Percentiles rank a stretch among this genome's conserved stretches.
Conservation (phyloP, 2,329 filamentous ascomycete genomes). For the Colletotrichum tofieldiae region DNA sequence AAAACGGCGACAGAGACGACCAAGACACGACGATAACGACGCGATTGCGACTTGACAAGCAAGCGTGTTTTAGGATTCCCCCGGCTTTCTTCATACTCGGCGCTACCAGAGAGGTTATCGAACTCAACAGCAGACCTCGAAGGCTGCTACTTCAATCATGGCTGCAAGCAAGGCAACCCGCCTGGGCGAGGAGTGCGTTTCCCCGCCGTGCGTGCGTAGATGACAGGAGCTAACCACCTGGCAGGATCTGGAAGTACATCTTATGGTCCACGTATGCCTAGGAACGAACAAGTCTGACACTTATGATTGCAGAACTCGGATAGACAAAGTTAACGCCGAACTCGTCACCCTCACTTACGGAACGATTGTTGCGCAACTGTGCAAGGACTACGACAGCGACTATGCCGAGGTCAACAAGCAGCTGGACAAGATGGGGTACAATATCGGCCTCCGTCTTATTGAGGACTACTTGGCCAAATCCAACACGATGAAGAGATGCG, state of each 20-base stretch:
- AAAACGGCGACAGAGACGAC: not conserved
- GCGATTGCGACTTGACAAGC: not conserved
- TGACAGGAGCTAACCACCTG: slow-evolving; percentile 36
- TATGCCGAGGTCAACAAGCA: slow-evolving; percentile 98
- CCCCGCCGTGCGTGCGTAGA: not conserved
- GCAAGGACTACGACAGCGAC: slow-evolving; percentile 95
- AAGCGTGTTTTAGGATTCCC: not conserved
- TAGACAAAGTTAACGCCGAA: slow-evolving; percentile 98
- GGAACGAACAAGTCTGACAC: slow-evolving; percentile 37
- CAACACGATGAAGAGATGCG: slow-evolving; percentile 88
- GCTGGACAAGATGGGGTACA: slow-evolving; percentile 99
- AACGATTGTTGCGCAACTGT: slow-evolving; percentile 96
- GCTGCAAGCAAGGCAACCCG: slow-evolving; percentile 74
- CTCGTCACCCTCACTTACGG: slow-evolving; percentile 97
- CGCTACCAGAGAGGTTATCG: not conserved
- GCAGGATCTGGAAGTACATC: slow-evolving; percentile 93
- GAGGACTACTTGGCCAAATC: slow-evolving; percentile 98
- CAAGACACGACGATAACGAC: not conserved
- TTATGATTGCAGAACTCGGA: slow-evolving; percentile 78
- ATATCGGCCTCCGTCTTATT: slow-evolving; percentile 94
- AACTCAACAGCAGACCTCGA: not conserved
- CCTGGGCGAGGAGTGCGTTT: slow-evolving; percentile 73
- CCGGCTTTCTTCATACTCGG: not conserved
- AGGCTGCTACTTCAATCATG: slow-evolving; percentile 56
- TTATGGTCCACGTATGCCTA: not conserved